Conservation (phyloP, 2,329 filamentous ascomycete genomes). For the Cladophialophora exuberans region DNA sequence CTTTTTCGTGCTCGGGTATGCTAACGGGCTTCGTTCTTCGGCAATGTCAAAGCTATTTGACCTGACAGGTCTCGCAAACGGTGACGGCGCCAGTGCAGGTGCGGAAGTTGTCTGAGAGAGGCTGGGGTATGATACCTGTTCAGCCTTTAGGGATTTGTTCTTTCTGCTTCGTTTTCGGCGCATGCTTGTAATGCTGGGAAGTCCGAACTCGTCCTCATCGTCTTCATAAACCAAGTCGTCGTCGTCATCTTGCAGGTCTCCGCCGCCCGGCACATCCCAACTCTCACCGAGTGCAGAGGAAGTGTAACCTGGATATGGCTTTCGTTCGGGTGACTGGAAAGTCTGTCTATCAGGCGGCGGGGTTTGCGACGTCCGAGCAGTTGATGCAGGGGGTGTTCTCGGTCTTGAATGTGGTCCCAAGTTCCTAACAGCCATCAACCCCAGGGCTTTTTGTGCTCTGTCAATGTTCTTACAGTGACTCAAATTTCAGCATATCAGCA, state of each 20-base stretch:
- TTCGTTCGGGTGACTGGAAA: constrained; percentile 31
- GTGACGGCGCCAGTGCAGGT: constrained; percentile 23
- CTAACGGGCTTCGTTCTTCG: constrained; percentile 79
- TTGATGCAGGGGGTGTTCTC: constrained; percentile 36
- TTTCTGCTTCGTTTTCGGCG: constrained; percentile 66
- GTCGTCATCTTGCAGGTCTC: constrained; percentile 68
- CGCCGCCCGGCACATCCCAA: constrained; percentile 73
- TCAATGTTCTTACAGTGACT: constrained; percentile 66
- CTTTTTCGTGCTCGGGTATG: constrained; percentile 86
- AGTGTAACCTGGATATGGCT: constrained; percentile 42
- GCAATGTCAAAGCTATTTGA: constrained; percentile 93
- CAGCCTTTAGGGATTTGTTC: constrained; percentile 34
- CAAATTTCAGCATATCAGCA: constrained; percentile 89
- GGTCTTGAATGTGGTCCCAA: constrained; percentile 35
- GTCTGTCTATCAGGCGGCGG: constrained; percentile 19
- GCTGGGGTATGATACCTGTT: constrained; percentile 22
- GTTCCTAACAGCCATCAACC: constrained; percentile 16
- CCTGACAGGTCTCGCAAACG: constrained; percentile 49
- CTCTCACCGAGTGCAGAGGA: constrained; percentile 73
- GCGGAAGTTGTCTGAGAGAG: constrained; percentile 25
- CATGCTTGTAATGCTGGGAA: constrained; percentile 91
- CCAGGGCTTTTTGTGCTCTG: background rate
- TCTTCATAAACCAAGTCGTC: constrained; percentile 78
- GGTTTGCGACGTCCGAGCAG: constrained; percentile 26
- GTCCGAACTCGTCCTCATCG: constrained; percentile 91